Percentiles rank a stretch among this genome's conserved stretches.
Evolutionary conservation across 2,329 filamentous ascomycete genomes (phyloP).

Genomic region (Curvularia verruculosa): DNA sequence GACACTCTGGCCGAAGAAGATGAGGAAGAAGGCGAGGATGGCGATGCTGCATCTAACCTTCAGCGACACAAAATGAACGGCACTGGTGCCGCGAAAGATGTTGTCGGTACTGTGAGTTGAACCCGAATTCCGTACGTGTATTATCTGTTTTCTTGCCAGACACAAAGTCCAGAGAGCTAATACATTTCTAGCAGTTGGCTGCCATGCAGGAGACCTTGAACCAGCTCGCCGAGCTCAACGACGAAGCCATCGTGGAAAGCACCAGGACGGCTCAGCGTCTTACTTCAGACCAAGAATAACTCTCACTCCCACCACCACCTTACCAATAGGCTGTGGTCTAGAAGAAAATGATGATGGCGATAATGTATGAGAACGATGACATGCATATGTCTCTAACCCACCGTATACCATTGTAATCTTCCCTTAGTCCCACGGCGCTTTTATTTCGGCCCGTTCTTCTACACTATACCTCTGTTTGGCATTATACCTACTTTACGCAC

Average conservation of each 20-base stretch:
- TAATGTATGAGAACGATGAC: constrained; percentile 4
- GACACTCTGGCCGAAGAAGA: constrained; percentile 40
- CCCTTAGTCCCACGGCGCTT: background rate
- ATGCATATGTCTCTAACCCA: background rate
- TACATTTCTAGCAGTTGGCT: constrained; percentile 46
- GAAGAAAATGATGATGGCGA: background rate
- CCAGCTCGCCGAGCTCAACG: constrained; percentile 45
- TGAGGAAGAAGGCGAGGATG: constrained; percentile 23
- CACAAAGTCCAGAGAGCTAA: constrained; percentile 27
- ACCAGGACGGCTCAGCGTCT: constrained; percentile 41
- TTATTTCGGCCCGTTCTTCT: background rate
- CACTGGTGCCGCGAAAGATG: constrained; percentile 24
- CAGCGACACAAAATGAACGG: constrained; percentile 14
- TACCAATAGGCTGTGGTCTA: background rate
- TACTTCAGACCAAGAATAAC: constrained; percentile 36
- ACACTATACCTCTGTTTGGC: background rate
- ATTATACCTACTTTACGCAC: background rate
- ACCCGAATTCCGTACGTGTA: constrained; percentile 9
- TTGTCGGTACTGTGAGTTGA: constrained; percentile 46
- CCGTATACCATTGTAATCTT: background rate
- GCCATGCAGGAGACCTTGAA: constrained; percentile 47
- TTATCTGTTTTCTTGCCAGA: constrained; percentile 2
- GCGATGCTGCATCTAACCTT: constrained; percentile 14
- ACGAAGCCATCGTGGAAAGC: constrained; percentile 44
- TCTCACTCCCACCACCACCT: background rate